Conservation (phyloP, 192 early-diverging fungal species). For the Podila verticillata region DNA sequence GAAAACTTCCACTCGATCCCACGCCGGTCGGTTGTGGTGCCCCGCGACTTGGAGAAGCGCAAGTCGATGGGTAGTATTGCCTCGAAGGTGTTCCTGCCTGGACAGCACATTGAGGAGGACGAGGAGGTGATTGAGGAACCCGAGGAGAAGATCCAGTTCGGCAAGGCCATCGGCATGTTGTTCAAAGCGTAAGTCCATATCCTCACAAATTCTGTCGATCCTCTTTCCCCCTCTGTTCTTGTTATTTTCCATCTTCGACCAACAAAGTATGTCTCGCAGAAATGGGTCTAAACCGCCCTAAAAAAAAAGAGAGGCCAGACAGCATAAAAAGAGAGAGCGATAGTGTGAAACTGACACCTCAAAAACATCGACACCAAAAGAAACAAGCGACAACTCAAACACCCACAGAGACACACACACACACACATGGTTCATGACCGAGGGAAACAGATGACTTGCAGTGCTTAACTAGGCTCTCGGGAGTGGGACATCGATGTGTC, state of each 20-base stretch:
- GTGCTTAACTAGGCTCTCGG: too few species aligned
- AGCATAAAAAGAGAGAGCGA: neutral
- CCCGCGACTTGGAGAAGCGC: conserved; percentile 36
- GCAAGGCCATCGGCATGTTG: conserved; percentile 58
- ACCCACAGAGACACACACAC: too few species aligned
- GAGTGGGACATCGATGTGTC: too few species aligned
- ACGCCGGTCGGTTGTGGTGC: conserved; percentile 25
- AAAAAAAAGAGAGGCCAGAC: too few species aligned
- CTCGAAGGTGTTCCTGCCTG: conserved; percentile 9
- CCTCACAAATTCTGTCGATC: neutral
- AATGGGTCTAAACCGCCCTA: too few species aligned
- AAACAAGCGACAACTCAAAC: too few species aligned
- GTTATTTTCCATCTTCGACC: too few species aligned
- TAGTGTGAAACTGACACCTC: neutral
- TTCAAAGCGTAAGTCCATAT: conserved; percentile 60
- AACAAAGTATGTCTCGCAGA: too few species aligned
- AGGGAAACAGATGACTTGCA: too few species aligned
- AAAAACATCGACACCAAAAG: too few species aligned
- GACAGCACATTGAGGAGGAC: conserved; percentile 24
- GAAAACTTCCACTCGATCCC: conserved; percentile 48
- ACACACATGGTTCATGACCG: too few species aligned
- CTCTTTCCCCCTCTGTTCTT: too few species aligned
- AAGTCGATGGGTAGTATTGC: conserved; percentile 2
- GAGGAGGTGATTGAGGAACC: conserved; percentile 26
- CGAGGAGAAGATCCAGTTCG: conserved; percentile 42